Base-by-base conservation (phyloP, 2,329 filamentous ascomycete genomes). In the Paecilomyces sp. region DNA sequence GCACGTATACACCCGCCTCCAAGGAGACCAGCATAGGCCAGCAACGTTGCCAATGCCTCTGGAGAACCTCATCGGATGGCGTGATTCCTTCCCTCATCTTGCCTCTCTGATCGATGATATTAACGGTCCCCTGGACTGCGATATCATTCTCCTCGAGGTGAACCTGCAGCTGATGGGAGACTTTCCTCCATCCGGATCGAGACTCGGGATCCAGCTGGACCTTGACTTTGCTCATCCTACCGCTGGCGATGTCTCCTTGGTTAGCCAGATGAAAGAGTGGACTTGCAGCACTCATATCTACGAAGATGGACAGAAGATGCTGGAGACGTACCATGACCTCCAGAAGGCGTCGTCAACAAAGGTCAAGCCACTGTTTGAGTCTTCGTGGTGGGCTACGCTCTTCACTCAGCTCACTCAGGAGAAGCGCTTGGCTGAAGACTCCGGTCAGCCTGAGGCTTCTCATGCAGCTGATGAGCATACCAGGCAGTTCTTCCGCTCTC, bases 81-180 rank as follows among this genome's bases (percentile, higher is more conserved):
- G 74, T 9, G 60, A 64, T 1, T 71, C 69, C 4, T 80, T 77
- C 63, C 78, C 78, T 47, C 66, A 74, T 31, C 63, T 80, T 36
- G 68, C 68, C 30, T 63, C 70, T 1, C 66, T 77, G 53, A 64
- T 76, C 30, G 68, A 76, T 34, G 68, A 74, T 24, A 59, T 67
- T 13, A 69, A 69, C 36, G 68, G 68, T 15, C 65, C 73, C 2
- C 56, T 75, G 11, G 69, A 75, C 30, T 77, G 74, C 57, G 77
- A 80, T 51, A 69, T 80, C 3, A 75, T 80, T 41, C 62, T 79
- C 8, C 66, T 80, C 22, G 76, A 80, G 61, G 71, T 73, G 3
- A 77, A 72, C 55, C 70, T 80, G 24, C 64, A 76, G 58, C 63
- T 79, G 25, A 78, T 79, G 75, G 67, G 68, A 12, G 74, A 78